Percentiles rank a stretch among this genome's conserved stretches.
Evolutionary conservation across 1,139 yeast species (phyloP).

Genomic region (Zygosaccharomyces sapae): DNA sequence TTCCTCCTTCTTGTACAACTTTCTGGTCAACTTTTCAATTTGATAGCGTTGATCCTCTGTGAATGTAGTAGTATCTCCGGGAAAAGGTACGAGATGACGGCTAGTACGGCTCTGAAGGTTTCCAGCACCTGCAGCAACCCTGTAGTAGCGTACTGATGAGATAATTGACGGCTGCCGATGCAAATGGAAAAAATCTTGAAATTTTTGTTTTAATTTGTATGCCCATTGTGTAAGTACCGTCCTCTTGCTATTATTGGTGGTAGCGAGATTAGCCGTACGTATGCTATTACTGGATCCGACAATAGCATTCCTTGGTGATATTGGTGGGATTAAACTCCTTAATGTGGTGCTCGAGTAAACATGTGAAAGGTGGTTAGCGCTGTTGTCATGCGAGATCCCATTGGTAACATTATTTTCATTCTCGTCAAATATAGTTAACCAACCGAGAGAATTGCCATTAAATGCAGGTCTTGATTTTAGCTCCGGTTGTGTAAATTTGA

Average conservation of each 20-base stretch:
- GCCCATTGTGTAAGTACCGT: conserved; percentile 12
- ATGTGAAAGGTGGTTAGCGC: not conserved
- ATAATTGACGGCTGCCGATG: conserved; percentile 10
- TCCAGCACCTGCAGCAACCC: conserved; percentile 5
- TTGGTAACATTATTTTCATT: not conserved
- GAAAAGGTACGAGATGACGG: conserved; percentile 4
- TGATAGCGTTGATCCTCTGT: conserved; percentile 11
- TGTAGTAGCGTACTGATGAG: conserved; percentile 16
- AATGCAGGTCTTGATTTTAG: not conserved
- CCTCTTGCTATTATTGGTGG: too few species aligned
- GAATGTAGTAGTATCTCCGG: conserved; percentile 10
- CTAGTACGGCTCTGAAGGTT: too few species aligned
- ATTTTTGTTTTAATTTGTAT: conserved; percentile 5
- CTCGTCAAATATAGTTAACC: conserved; percentile 15
- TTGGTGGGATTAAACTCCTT: not conserved
- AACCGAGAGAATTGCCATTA: conserved; percentile 8
- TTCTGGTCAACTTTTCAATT: conserved; percentile 12
- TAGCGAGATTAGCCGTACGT: too few species aligned
- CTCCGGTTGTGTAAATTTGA: conserved; percentile 10
- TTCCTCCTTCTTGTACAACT: conserved; percentile 16
- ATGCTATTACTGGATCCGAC: not conserved
- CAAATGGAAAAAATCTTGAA: conserved; percentile 8
- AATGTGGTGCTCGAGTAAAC: too few species aligned
- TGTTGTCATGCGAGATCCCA: conserved; percentile 5
- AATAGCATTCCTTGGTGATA: not conserved